These are phyloP conservation scores for Chrysoporthe austroafricana DNA, from an alignment of 2,329 filamentous ascomycete species.

Conservation along the genomic window DNA sequence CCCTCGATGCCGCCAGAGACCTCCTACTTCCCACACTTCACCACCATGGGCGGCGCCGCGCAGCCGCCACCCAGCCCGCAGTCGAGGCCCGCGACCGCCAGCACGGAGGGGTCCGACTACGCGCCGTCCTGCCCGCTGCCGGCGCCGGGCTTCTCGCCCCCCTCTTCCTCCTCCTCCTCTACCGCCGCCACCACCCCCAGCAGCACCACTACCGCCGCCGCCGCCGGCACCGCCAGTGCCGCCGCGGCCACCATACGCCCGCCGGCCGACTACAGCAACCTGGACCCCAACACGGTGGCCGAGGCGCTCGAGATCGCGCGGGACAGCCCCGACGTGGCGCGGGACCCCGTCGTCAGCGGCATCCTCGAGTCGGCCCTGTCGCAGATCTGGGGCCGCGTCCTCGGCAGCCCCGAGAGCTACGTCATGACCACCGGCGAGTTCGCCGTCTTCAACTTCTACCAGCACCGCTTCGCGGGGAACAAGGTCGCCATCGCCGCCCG, in stretches of 20 bases:
- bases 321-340: constrained; percentile 68
- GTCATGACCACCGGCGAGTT: constrained; percentile 79
- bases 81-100: constrained; percentile 15
- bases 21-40: constrained; percentile 5
- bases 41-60: constrained; percentile 20
- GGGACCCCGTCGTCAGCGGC: constrained; percentile 64
- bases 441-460: constrained; percentile 84
- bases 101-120: background rate
- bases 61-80: constrained; percentile 20
- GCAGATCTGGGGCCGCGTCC: constrained; percentile 70
- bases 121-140: background rate
- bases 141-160: background rate
- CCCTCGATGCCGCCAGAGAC: constrained; percentile 13
- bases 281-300: constrained; percentile 47
- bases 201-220: background rate
- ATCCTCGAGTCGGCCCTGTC: constrained; percentile 68
- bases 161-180: constrained; percentile 13
- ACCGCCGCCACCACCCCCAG: constrained; percentile 24
- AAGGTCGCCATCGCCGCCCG: constrained; percentile 51
- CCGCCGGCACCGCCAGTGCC: background rate
- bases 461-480: constrained; percentile 64
- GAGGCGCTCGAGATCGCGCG: constrained; percentile 77
- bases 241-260: constrained; percentile 16
- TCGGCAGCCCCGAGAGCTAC: constrained; percentile 68
- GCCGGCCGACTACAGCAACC: constrained; percentile 21